A percentile compares a stretch with the other conserved stretches of the same genome.
Evolutionary conservation across 2,329 filamentous ascomycete genomes (phyloP).

Genomic region (Fusarium virguliforme): DNA sequence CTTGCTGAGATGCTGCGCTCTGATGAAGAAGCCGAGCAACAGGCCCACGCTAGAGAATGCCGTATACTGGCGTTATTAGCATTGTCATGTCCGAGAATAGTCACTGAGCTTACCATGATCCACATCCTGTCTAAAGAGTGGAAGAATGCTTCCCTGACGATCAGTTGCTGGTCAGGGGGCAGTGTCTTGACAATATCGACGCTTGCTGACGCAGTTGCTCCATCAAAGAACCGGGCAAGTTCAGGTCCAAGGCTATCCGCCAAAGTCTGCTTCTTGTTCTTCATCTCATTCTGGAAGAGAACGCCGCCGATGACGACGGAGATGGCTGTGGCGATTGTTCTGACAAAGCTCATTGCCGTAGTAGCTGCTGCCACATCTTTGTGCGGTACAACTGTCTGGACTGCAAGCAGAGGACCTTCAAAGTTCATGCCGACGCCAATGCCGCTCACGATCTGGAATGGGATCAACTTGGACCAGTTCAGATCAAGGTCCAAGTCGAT

Average conservation of each 20-base stretch:
- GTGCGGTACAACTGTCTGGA: conserved; percentile 74
- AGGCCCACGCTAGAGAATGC: conserved; percentile 36
- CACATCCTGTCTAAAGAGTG: conserved; percentile 48
- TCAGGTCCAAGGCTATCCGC: conserved; percentile 63
- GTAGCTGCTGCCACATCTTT: conserved; percentile 76
- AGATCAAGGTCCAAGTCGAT: conserved; percentile 69
- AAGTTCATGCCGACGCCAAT: conserved; percentile 75
- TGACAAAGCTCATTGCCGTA: conserved; percentile 73
- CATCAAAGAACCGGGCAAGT: conserved; percentile 66
- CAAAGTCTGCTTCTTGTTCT: conserved; percentile 63
- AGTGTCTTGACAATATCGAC: conserved; percentile 64
- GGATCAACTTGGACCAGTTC: conserved; percentile 64
- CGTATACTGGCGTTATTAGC: conserved; percentile 37
- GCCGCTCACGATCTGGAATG: conserved; percentile 74
- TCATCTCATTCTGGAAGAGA: conserved; percentile 80
- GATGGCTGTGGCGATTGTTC: conserved; percentile 75
- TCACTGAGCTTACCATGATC: conserved; percentile 48
- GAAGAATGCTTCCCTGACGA: conserved; percentile 50
- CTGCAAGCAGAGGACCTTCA: conserved; percentile 73
- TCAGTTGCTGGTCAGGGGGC: conserved; percentile 34
- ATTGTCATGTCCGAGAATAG: neutral
- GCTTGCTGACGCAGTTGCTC: conserved; percentile 71
- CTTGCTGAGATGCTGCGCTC: conserved; percentile 44
- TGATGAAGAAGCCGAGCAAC: conserved; percentile 44
- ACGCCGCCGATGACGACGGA: conserved; percentile 79